Evolutionary conservation across 2,329 filamentous ascomycete genomes (phyloP), one percentile per base, ranked within the genome.

Genomic region (Clarireedia hainanense): DNA sequence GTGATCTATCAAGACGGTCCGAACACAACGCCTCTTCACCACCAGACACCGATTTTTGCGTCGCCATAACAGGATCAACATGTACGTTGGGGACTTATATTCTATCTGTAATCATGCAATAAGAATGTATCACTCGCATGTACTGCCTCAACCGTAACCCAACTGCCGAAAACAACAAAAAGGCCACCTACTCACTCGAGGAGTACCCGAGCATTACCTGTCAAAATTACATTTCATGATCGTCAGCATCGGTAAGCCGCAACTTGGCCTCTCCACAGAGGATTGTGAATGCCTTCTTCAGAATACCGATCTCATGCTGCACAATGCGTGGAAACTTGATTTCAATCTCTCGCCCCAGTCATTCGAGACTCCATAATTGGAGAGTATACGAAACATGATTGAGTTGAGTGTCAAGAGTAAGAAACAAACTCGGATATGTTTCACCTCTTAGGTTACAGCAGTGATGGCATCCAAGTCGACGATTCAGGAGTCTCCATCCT

Each of bases 81-180:
- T 76, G 77, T 4, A 74, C 72, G 7, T 60, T 80, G n/a, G 77
- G 77, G 0, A 73, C 70, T 2, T 77, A 78, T 60, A 66, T 79
- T 40, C 68, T 80, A 5, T 66, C 75, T 51, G 43, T 63, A 10
- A 65, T 76, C 23, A 65, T 66, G 20, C 66, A 70, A 0, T 56
- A 59, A 4, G 42, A 55, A 4, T 51, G 46, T 26, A 70, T 78
- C 7, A 63, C 66, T 40, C 74, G 72, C 57, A 65, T 80, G 36
- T 68, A 76, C 53, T 79, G 76, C 54, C 68, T 80, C 23, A 80
- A 80, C 64, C 71, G 77, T n/a, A 59, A 58, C 26, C 15, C 47
- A 24, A 7, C 20, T 7, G 49, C 49, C 14, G 10, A 26, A 10
- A 39, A 12, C 9, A 9, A 15, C 47, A 50, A 17, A 34, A 50